These are phyloP conservation scores for Entoloma clypeatum DNA, from an alignment of 1,284 basidiomycete species.

Conservation along the genomic window DNA sequence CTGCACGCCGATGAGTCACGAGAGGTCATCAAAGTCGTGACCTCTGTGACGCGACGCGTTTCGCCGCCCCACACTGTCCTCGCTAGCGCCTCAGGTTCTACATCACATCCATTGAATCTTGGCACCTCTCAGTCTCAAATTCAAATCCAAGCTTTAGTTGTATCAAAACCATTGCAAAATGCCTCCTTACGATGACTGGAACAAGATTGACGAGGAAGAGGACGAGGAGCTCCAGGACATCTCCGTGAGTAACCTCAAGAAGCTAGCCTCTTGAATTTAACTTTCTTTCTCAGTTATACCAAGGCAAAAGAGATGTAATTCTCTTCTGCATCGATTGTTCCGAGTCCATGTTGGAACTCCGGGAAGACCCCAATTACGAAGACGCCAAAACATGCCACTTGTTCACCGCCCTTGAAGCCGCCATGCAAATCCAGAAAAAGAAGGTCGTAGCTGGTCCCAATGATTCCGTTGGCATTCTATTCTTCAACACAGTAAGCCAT, in stretches of 20 bases:
- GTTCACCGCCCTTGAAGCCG: slow-evolving; percentile 73
- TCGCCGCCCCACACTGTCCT: background rate
- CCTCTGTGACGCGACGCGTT: background rate
- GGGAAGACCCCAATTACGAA: slow-evolving; percentile 60
- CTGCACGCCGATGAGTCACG: too few species aligned
- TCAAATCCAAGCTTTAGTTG: too few species aligned
- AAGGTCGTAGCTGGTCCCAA: slow-evolving; percentile 87
- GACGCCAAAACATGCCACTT: slow-evolving; percentile 62
- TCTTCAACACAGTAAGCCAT: slow-evolving; percentile 87
- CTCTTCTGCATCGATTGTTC: slow-evolving; percentile 95
- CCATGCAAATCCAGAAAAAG: slow-evolving; percentile 81
- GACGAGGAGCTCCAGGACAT: slow-evolving; percentile 73
- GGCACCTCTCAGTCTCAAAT: too few species aligned
- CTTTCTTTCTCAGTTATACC: slow-evolving; percentile 50
- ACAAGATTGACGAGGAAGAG: slow-evolving; percentile 68
- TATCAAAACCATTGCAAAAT: slow-evolving; percentile 29
- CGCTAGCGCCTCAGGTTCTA: background rate
- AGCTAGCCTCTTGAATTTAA: background rate
- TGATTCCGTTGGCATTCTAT: slow-evolving; percentile 84
- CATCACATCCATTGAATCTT: background rate
- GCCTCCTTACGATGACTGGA: slow-evolving; percentile 72
- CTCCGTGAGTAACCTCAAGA: slow-evolving; percentile 43
- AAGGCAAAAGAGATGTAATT: slow-evolving; percentile 77
- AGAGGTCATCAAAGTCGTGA: background rate
- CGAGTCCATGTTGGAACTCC: slow-evolving; percentile 77